Base-by-base conservation (phyloP, 306 rosid species). In the Quercus rubra region DNA sequence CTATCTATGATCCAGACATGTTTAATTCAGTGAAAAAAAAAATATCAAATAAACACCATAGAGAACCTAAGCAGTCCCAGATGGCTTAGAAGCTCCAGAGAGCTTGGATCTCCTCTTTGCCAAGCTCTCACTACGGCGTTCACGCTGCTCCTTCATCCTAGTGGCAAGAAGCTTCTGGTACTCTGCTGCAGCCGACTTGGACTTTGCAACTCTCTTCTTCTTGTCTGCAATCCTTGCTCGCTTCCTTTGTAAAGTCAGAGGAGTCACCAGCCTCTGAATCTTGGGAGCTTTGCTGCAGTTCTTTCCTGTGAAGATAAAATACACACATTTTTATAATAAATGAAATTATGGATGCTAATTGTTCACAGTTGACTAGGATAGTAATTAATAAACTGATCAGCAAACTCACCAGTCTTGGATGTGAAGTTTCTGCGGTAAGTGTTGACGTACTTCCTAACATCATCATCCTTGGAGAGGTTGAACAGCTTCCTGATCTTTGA, bases 111-210 rank as follows among this genome's bases (percentile, higher is more conserved):
- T 76, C 64, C 71, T 87, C 78, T 87, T 87, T 59, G 84, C 88
- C 71, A 87, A 84, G 81, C 90, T 84, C 82, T 87, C 90, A 58
- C 90, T 87, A 5, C 83, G 84, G 4, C 87, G 84, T 6, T 84
- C 90, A 9, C 90, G 77, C 71, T 87, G 88, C 86, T 87, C 88
- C 88, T 87, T 87, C 90, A 79, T 30, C 19, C 88, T 59, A 49
- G 75, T 51, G 19, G 86, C 86, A 27, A 84, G 85, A 64, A 87
- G 85, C 72, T 87, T 87, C 79, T 79, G 88, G 58, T 87, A 87
- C 67, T 87, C 90, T 0, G 74, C 83, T 25, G 86, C 88, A 58
- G 84, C 90, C 0, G 90, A 56, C 84, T 84, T 84, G 21, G 90
- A 82, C 77, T 82, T 87, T 9, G 76, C 74, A 10, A 84, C 78